A percentile compares a stretch with the other conserved stretches of the same genome.
phyloP scores from a whole-genome alignment of 2,329 filamentous ascomycete genomes.

The Penicillium frequentans region DNA sequence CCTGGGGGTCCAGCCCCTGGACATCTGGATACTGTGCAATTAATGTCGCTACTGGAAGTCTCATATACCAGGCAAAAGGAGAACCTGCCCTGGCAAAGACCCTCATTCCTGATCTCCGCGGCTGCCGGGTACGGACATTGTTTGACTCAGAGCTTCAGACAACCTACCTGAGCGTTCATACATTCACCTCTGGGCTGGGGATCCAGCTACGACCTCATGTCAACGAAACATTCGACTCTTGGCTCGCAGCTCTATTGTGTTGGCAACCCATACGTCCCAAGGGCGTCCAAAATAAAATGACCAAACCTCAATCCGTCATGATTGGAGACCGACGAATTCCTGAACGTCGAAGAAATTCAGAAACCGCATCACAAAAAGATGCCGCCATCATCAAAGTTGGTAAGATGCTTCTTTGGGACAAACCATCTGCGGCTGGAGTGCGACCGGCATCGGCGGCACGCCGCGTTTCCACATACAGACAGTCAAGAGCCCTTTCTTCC shows the following conservation, averaged over 20 bases:
- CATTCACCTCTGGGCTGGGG: slow-evolving; percentile 48
- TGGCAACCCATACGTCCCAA: slow-evolving; percentile 54
- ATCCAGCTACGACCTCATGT: slow-evolving; percentile 51
- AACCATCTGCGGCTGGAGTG: slow-evolving; percentile 52
- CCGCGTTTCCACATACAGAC: slow-evolving; percentile 54
- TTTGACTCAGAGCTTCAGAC: slow-evolving; percentile 48
- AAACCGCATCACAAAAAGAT: slow-evolving; percentile 61
- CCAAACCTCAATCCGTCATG: slow-evolving; percentile 48
- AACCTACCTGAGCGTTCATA: slow-evolving; percentile 50
- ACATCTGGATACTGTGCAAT: slow-evolving; percentile 54
- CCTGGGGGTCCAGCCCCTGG: slow-evolving; percentile 48
- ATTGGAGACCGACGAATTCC: slow-evolving; percentile 44
- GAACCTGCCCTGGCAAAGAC: slow-evolving; percentile 50
- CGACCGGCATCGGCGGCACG: slow-evolving; percentile 34
- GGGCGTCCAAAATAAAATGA: slow-evolving; percentile 52
- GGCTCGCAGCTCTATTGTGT: slow-evolving; percentile 52
- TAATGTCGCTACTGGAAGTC: slow-evolving; percentile 51
- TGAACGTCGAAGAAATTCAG: slow-evolving; percentile 47
- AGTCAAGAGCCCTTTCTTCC: slow-evolving; percentile 58
- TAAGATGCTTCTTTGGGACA: slow-evolving; percentile 89
- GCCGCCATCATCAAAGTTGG: slow-evolving; percentile 92
- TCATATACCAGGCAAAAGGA: slow-evolving; percentile 53
- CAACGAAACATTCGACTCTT: slow-evolving; percentile 53
- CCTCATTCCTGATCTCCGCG: slow-evolving; percentile 50
- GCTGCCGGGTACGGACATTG: slow-evolving; percentile 50